These are phyloP conservation scores for Dactylella cylindrospora DNA, from an alignment of 2,329 filamentous ascomycete species.

Conservation along the genomic window DNA sequence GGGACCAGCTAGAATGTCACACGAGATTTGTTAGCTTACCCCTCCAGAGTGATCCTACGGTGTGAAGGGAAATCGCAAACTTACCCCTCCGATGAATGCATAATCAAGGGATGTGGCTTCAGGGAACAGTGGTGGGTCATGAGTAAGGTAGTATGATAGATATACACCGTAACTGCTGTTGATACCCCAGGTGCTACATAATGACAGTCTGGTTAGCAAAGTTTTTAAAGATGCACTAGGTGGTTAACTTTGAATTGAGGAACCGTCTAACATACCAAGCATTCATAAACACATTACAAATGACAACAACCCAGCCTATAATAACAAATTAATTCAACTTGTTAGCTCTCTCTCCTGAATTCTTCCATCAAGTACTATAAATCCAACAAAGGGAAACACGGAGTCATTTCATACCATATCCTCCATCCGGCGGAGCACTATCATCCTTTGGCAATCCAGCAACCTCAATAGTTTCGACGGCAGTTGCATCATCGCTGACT, in stretches of 20 bases:
- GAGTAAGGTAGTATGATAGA: conserved; percentile 72
- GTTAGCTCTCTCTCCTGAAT: not conserved
- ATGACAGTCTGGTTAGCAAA: not conserved
- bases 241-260: not conserved
- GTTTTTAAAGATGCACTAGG: not conserved
- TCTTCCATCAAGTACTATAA: too few relatives aligned
- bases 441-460: conserved; percentile 23
- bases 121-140: conserved; percentile 60
- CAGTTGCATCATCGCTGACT: conserved; percentile 8
- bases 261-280: conserved; percentile 30
- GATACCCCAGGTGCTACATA: conserved; percentile 54
- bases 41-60: not conserved
- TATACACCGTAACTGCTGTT: conserved; percentile 68
- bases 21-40: not conserved
- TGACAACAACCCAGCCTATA: conserved; percentile 47
- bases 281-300: conserved; percentile 36
- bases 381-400: conserved; percentile 51
- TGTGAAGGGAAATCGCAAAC: conserved; percentile 64
- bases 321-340: not conserved
- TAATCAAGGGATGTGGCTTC: conserved; percentile 67
- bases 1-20: conserved; percentile 3
- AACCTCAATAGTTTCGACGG: conserved; percentile 10
- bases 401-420: conserved; percentile 59
- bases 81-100: conserved; percentile 73
- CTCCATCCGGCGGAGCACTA: conserved; percentile 60